Base-by-base conservation (phyloP, 2,329 filamentous ascomycete genomes). In the Curvularia hawaiiensis region DNA sequence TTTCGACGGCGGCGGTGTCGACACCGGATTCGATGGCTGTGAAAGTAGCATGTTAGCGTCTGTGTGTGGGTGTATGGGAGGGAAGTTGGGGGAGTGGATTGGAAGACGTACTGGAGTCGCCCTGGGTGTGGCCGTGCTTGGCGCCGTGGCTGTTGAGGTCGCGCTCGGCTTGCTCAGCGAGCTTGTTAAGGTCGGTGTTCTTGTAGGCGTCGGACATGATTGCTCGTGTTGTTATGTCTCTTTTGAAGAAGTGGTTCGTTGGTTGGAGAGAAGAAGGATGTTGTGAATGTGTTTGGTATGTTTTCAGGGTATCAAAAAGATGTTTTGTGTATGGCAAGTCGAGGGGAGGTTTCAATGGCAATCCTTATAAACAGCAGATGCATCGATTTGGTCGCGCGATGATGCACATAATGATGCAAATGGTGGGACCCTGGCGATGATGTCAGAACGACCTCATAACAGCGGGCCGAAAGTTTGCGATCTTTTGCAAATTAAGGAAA, bases 101-200 rank as follows among this genome's bases (percentile, higher is more conserved):
- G 33, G 35, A 41, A 24, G 38, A 20, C 67, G 10, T 76, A 80
- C 78, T 75, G 43, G 75, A 78, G 52, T 78, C 73, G 52, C 74
- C 76, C 31, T 65, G 63, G 4, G 48, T 48, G 39, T 76, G 63
- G 45, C 79, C 77, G 30, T 73, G 64, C 61, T 78, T 79, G 10
- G 77, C 76, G 14, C 65, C 56, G 33, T 78, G 62, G 9, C 78
- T 77, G 70, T 82, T 80, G 52, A 83, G 74, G 54, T 83, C 79
- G 18, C 71, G 71, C 75, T 83, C 80, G 11, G 81, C 80, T 62
- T 82, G 72, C 64, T 79, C 70, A 52, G 82, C 80, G 65, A 82
- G 69, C 28, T 74, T 69, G 63, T 78, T 65, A 50, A 77, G 78
- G 66, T 81, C 72, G 52, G 77, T 69, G 63, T 71, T 72, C 57